phyloP scores from a whole-genome alignment of 2,329 filamentous ascomycete genomes.

The Penicillium sp. region DNA sequence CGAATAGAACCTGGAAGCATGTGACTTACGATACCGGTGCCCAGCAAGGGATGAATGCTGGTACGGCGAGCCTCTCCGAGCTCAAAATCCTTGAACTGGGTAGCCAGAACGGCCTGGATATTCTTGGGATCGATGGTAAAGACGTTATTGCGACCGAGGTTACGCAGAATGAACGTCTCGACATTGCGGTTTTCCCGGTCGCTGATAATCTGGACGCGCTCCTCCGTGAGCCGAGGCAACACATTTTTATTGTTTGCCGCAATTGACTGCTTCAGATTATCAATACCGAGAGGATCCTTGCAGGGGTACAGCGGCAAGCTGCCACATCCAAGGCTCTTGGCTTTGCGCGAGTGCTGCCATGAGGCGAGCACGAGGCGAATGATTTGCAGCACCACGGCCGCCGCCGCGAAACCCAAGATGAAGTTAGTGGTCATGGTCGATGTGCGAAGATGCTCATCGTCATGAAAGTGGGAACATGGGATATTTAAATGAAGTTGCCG shows the following conservation, averaged over 20 bases:
- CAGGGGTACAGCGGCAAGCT: constrained; percentile 24
- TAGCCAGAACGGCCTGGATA: constrained; percentile 80
- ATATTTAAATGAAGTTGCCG: background rate
- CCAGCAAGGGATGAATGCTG: constrained; percentile 44
- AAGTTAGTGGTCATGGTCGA: constrained; percentile 18
- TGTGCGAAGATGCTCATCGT: background rate
- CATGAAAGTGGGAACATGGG: background rate
- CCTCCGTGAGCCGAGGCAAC: constrained; percentile 21
- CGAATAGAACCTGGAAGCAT: background rate
- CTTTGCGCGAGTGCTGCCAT: constrained; percentile 29
- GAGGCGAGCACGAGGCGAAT: constrained; percentile 22
- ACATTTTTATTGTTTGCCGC: constrained; percentile 25
- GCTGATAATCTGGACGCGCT: constrained; percentile 21
- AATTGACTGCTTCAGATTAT: constrained; percentile 22
- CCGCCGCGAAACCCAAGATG: constrained; percentile 24
- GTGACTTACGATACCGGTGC: constrained; percentile 46
- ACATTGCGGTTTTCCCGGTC: constrained; percentile 26
- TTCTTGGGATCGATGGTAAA: constrained; percentile 53
- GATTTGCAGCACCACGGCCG: constrained; percentile 24
- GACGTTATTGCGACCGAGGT: constrained; percentile 23
- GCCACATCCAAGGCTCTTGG: constrained; percentile 26
- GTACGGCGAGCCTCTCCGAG: constrained; percentile 74
- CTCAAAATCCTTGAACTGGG: constrained; percentile 79
- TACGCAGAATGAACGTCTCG: constrained; percentile 25
- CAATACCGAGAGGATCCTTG: constrained; percentile 29